These are phyloP conservation scores for Suaeda aralocaspica DNA, from an alignment of 148 eudicot genomes.

Conservation along the genomic window DNA sequence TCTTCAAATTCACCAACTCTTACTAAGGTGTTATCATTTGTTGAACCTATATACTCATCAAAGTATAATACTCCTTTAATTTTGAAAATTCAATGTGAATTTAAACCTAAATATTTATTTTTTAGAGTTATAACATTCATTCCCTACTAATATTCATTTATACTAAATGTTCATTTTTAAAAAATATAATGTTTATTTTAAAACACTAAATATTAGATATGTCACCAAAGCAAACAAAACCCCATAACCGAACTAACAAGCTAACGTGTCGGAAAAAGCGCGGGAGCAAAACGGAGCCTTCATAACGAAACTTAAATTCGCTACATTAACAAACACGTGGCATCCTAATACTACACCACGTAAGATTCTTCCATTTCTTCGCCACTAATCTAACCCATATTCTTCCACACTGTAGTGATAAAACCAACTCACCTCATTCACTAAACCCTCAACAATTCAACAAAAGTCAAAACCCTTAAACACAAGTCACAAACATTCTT, in stretches of 20 bases:
- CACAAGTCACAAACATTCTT: background rate
- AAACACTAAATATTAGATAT: too few relatives aligned
- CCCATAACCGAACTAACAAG: background rate
- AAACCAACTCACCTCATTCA: background rate
- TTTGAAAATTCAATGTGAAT: too few relatives aligned
- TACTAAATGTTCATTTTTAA: too few relatives aligned
- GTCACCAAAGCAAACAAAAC: too few relatives aligned
- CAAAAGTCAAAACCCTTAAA: background rate
- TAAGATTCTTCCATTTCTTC: constrained; percentile 10
- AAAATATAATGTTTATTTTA: too few relatives aligned
- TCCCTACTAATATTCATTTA: too few relatives aligned
- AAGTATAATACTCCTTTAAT: too few relatives aligned
- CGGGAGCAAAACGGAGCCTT: background rate
- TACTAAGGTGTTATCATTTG: too few relatives aligned
- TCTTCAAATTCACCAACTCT: too few relatives aligned
- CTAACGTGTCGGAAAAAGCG: constrained; percentile 16
- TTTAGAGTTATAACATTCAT: too few relatives aligned
- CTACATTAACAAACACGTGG: background rate
- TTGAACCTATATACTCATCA: too few relatives aligned
- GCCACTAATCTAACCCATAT: constrained; percentile 6
- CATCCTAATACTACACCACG: background rate
- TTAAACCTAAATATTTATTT: too few relatives aligned
- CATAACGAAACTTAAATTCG: background rate
- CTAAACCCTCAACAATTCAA: background rate
- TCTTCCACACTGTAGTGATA: background rate